Percentiles rank a stretch among this genome's conserved stretches.
These are phyloP conservation scores for Phaeotremella skinneri DNA, from an alignment of 768 basidiomycete genomes.

Conservation along the genomic window DNA sequence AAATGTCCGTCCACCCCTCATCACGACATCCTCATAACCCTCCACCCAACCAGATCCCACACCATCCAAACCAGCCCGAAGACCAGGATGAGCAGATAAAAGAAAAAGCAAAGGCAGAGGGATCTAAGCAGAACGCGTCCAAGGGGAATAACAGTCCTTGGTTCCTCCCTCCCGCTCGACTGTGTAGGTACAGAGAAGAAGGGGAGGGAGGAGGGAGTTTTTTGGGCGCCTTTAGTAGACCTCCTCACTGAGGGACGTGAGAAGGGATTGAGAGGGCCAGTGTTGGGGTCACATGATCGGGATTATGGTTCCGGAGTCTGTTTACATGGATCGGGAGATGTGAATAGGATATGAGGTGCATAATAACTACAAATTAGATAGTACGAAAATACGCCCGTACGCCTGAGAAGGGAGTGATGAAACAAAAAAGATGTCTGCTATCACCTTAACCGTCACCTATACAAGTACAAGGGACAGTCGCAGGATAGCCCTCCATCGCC, in stretches of 20 bases:
- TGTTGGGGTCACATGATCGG: too few species aligned
- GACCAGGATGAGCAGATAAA: too few species aligned
- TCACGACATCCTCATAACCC: not conserved
- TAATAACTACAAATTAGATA: too few species aligned
- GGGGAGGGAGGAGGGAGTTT: not conserved
- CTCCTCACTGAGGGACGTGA: not conserved
- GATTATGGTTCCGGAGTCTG: too few species aligned
- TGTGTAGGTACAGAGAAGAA: not conserved
- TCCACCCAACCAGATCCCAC: not conserved
- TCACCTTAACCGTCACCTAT: not conserved
- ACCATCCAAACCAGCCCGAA: too few species aligned
- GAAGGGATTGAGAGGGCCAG: conserved; percentile 4
- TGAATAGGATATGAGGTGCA: too few species aligned
- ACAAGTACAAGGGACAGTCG: not conserved
- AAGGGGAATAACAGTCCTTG: not conserved
- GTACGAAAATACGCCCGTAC: not conserved
- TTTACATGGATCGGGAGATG: too few species aligned
- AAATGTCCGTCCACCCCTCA: not conserved
- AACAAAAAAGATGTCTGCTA: not conserved
- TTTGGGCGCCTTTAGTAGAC: conserved; percentile 5
- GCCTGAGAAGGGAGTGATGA: not conserved
- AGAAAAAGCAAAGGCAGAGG: too few species aligned
- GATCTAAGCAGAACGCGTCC: not conserved
- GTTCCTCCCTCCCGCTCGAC: too few species aligned
- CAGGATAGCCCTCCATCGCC: not conserved